Evolutionary conservation across 352 stramenopile species (phyloP).

Genomic region (Phytophthora hybrid): DNA sequence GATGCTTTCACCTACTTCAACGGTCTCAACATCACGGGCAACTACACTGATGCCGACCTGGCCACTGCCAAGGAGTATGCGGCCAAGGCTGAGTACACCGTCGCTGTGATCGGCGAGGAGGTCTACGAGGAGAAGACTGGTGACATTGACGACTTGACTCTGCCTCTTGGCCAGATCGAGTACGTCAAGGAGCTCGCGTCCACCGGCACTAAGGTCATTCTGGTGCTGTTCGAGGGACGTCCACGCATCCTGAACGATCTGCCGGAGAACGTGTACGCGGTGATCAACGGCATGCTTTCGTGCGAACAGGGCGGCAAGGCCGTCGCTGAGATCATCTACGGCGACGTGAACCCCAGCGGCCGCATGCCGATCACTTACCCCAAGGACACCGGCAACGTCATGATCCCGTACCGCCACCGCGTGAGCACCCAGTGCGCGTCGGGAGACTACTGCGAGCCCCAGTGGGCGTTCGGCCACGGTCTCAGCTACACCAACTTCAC

Average conservation of each 20-base stretch:
- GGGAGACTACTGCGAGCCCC: slow-evolving; percentile 9
- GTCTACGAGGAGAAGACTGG: slow-evolving; percentile 78
- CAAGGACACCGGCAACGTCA: too few relatives aligned
- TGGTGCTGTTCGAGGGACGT: slow-evolving; percentile 73
- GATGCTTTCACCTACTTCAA: slow-evolving; percentile 52
- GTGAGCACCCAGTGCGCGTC: too few relatives aligned
- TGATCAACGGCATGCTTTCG: slow-evolving; percentile 72
- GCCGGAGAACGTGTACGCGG: slow-evolving; percentile 51
- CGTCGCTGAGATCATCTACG: too few relatives aligned
- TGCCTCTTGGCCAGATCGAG: slow-evolving; percentile 32
- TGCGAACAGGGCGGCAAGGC: slow-evolving; percentile 69
- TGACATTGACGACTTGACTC: slow-evolving; percentile 71
- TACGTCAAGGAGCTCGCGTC: slow-evolving; percentile 67
- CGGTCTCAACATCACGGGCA: slow-evolving; percentile 44
- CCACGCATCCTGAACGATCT: slow-evolving; percentile 64
- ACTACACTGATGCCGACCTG: slow-evolving; percentile 44
- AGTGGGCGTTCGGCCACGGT: slow-evolving; percentile 60
- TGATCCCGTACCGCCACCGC: too few relatives aligned
- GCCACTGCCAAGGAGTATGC: slow-evolving; percentile 56
- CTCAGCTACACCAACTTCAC: slow-evolving; percentile 68
- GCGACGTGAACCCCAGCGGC: too few relatives aligned
- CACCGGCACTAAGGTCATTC: slow-evolving; percentile 67
- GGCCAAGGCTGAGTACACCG: slow-evolving; percentile 44
- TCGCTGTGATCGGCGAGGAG: slow-evolving; percentile 71
- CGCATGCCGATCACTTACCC: too few relatives aligned